phyloP scores from a whole-genome alignment of 177 flowering plant species.

The Vitis hybrid region DNA sequence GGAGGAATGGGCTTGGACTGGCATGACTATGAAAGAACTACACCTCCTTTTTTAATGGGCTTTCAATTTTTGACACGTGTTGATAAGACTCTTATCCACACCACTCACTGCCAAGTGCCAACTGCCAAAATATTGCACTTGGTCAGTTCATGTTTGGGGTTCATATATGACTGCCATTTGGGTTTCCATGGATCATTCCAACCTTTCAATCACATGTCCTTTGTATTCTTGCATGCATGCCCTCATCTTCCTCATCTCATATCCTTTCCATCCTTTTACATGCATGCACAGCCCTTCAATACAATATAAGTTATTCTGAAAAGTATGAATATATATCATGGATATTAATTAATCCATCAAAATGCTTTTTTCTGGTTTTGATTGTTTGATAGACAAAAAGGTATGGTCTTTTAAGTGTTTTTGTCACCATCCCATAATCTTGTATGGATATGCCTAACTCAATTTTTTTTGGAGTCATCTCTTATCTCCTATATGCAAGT shows the following conservation, averaged over 20 bases:
- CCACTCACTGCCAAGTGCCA: neutral
- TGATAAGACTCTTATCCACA: constrained; percentile 16
- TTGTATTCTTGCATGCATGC: constrained; percentile 1
- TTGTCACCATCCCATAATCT: too few species aligned
- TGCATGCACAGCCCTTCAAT: too few species aligned
- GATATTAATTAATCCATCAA: too few species aligned
- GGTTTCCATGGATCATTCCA: neutral
- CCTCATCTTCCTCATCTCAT: neutral
- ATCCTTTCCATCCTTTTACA: too few species aligned
- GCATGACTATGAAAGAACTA: constrained; percentile 3
- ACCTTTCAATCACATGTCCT: neutral
- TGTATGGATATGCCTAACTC: too few species aligned
- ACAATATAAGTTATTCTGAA: too few species aligned
- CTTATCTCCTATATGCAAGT: too few species aligned
- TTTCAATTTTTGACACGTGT: constrained; percentile 4
- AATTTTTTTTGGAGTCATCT: too few species aligned
- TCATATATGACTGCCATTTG: neutral
- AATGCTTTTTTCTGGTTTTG: too few species aligned
- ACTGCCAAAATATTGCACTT: neutral
- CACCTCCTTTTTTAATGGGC: neutral
- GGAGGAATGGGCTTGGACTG: constrained; percentile 22
- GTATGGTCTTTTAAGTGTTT: too few species aligned
- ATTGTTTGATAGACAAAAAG: too few species aligned
- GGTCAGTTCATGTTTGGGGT: neutral
- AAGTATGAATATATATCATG: too few species aligned